These are phyloP conservation scores for Schoenoplectus tabernaemontani DNA, from an alignment of 202 grass and related monocot genomes.

Conservation along the genomic window DNA sequence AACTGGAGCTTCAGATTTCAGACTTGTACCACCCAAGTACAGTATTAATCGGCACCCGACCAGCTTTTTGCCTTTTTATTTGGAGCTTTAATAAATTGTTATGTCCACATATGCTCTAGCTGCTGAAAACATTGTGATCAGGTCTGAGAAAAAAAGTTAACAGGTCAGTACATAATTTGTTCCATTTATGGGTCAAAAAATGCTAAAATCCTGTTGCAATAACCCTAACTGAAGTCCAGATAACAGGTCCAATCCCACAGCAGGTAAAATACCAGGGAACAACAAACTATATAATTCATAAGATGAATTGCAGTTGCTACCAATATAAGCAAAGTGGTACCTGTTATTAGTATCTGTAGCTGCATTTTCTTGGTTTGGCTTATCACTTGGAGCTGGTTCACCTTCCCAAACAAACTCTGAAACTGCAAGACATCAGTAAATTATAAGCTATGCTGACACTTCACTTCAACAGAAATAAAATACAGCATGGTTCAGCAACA, in stretches of 20 bases:
- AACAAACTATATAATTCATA: background rate
- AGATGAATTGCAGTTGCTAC: background rate
- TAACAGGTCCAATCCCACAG: background rate
- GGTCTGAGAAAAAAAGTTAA: too few species aligned
- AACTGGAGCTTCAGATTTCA: background rate
- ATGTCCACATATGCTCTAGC: too few species aligned
- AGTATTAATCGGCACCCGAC: background rate
- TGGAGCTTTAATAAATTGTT: too few species aligned
- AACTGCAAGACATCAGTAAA: slow-evolving; percentile 46
- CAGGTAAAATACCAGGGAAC: background rate
- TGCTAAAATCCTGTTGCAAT: too few species aligned
- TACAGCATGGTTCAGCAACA: background rate
- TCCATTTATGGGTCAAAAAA: too few species aligned
- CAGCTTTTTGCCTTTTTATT: background rate
- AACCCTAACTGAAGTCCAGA: background rate
- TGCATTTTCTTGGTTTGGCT: slow-evolving; percentile 35
- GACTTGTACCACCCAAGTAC: background rate
- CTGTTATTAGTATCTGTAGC: slow-evolving; percentile 32
- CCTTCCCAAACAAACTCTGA: slow-evolving; percentile 94
- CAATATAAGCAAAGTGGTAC: slow-evolving; percentile 28
- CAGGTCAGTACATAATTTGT: too few species aligned
- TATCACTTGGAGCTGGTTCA: slow-evolving; percentile 44
- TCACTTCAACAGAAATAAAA: background rate
- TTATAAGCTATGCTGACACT: background rate
- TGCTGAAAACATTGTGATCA: too few species aligned